Conservation (phyloP, 2,329 filamentous ascomycete genomes). For the Cladosporium phlei region DNA sequence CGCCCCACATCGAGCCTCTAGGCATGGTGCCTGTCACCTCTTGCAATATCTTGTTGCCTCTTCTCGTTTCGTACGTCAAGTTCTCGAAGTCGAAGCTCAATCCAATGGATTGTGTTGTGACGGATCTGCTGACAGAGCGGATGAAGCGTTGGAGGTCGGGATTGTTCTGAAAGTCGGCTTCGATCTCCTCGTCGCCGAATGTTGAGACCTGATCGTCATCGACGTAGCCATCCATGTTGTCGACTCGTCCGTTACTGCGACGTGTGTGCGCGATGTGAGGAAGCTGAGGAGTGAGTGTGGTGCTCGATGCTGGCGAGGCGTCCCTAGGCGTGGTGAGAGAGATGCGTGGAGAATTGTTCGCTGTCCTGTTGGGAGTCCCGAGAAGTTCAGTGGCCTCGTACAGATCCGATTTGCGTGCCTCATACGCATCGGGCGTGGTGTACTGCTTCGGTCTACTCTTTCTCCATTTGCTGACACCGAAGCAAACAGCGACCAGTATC, state of each 20-base stretch:
- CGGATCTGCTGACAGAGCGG: slow-evolving; percentile 49
- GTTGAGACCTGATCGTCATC: slow-evolving; percentile 27
- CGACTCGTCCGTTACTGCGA: slow-evolving; percentile 23
- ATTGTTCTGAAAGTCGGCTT: slow-evolving; percentile 27
- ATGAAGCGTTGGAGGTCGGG: slow-evolving; percentile 48
- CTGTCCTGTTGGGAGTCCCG: not conserved
- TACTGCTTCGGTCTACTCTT: slow-evolving; percentile 27
- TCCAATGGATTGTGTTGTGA: slow-evolving; percentile 49
- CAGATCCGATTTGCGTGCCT: not conserved
- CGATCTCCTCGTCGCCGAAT: slow-evolving; percentile 24
- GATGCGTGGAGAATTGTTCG: slow-evolving; percentile 13
- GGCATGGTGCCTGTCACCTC: slow-evolving; percentile 58
- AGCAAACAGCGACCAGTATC: slow-evolving; percentile 32
- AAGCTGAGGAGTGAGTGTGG: slow-evolving; percentile 1
- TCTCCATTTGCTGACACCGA: slow-evolving; percentile 35
- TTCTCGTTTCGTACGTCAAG: slow-evolving; percentile 70
- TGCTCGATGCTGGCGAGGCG: slow-evolving; percentile 9
- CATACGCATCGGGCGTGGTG: slow-evolving; percentile 19
- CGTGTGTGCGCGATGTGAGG: slow-evolving; percentile 14
- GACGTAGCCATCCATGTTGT: slow-evolving; percentile 23
- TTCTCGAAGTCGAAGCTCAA: slow-evolving; percentile 62
- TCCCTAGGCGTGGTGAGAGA: slow-evolving; percentile 8
- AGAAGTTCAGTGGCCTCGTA: slow-evolving; percentile 25
- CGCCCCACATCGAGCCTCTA: slow-evolving; percentile 51
- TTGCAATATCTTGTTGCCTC: slow-evolving; percentile 72